These are phyloP conservation scores for Brassica balearica DNA, from an alignment of 441 rosid genomes.

Conservation along the genomic window DNA sequence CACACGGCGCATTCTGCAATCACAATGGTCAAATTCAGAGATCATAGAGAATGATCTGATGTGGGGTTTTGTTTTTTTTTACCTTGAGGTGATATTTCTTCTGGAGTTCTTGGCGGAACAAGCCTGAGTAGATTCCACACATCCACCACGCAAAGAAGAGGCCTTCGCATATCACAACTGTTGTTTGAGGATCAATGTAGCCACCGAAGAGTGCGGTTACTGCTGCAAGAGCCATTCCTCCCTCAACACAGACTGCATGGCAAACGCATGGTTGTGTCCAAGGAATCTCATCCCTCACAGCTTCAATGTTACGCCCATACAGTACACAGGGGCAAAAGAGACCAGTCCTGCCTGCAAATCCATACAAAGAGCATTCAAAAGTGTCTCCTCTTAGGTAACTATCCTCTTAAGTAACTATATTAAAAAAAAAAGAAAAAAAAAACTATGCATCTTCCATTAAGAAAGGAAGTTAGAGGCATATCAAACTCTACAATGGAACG, in stretches of 20 bases:
- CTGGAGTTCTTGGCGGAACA: slow-evolving; percentile 81
- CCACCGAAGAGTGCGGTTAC: slow-evolving; percentile 72
- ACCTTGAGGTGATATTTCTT: slow-evolving; percentile 94
- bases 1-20: slow-evolving; percentile 81
- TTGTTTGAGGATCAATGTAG: slow-evolving; percentile 72
- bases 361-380: slow-evolving; percentile 7
- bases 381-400: not conserved
- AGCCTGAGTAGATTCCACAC: slow-evolving; percentile 84
- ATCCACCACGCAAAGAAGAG: slow-evolving; percentile 89
- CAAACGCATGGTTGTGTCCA: slow-evolving; percentile 82
- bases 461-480: not conserved
- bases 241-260: slow-evolving; percentile 88
- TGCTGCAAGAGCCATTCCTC: slow-evolving; percentile 77
- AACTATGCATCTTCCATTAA: not conserved
- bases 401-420: not conserved
- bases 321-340: slow-evolving; percentile 86
- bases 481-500: too few relatives aligned
- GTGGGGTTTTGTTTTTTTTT: not conserved
- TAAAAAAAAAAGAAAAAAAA: too few relatives aligned
- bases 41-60: slow-evolving; percentile 10
- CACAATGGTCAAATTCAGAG: slow-evolving; percentile 9
- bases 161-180: slow-evolving; percentile 74
- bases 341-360: slow-evolving; percentile 68
- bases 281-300: slow-evolving; percentile 70
- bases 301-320: slow-evolving; percentile 80